Conservation (phyloP, 192 early-diverging fungal species). For the Umbelopsis isabellina region DNA sequence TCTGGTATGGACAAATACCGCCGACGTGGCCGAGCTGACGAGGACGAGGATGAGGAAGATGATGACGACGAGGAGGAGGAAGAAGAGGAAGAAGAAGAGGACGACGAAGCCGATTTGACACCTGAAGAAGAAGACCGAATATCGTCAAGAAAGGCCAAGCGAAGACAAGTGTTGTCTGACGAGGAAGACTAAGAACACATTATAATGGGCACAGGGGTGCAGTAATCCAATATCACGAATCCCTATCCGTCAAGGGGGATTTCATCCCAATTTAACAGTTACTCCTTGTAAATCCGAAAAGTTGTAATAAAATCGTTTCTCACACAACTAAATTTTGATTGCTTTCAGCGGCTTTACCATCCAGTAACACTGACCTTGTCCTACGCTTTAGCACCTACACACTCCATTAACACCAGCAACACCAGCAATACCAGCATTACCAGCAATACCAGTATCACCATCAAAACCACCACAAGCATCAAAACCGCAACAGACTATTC, state of each 20-base stretch:
- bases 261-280: slow-evolving; percentile 1
- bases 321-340: neutral
- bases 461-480: too few relatives aligned
- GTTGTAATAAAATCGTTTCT: slow-evolving; percentile 19
- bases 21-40: slow-evolving; percentile 23
- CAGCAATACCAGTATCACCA: too few relatives aligned
- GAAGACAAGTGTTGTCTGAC: slow-evolving; percentile 35
- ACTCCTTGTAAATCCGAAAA: slow-evolving; percentile 19
- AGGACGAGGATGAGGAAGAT: slow-evolving; percentile 33
- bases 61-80: slow-evolving; percentile 27
- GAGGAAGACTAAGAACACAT: slow-evolving; percentile 29
- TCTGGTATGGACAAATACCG: slow-evolving; percentile 34
- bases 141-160: slow-evolving; percentile 24
- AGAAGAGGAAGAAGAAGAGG: slow-evolving; percentile 36
- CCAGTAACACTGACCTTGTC: neutral
- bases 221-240: neutral
- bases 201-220: neutral
- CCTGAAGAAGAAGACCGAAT: slow-evolving; percentile 38
- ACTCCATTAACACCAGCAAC: too few relatives aligned
- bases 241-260: slow-evolving; percentile 15
- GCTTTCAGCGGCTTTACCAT: neutral
- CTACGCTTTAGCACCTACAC: neutral
- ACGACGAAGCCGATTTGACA: slow-evolving; percentile 29
- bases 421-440: too few relatives aligned
- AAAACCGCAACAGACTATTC: too few relatives aligned